Conservation (phyloP, 768 basidiomycete genomes). For the Trametes coccinea region DNA sequence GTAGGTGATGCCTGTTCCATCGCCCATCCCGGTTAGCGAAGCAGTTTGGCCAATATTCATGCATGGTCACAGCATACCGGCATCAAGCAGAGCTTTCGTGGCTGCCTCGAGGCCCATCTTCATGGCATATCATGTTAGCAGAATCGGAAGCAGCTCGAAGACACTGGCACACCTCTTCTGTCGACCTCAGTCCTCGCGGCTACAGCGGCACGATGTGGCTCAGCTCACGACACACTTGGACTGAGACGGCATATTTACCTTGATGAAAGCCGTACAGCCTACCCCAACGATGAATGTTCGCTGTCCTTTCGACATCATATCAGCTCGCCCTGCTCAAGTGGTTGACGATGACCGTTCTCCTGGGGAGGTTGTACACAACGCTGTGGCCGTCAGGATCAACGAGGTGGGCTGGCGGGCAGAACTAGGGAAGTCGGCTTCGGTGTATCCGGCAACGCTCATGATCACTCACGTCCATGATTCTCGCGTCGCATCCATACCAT, state of each 20-base stretch:
- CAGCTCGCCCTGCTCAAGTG: not conserved
- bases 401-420: not conserved
- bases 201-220: conserved; percentile 30
- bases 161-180: conserved; percentile 57
- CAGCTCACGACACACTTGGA: not conserved
- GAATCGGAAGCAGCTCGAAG: conserved; percentile 19
- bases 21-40: no score
- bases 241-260: conserved; percentile 42
- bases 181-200: conserved; percentile 66
- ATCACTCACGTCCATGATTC: not conserved
- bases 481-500: not conserved
- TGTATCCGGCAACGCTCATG: not conserved
- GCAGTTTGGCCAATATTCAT: not conserved
- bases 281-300: conserved; percentile 67
- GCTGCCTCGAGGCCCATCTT: conserved; percentile 88
- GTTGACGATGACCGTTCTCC: no score
- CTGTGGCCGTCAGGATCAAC: no score
- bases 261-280: conserved; percentile 77
- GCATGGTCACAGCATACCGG: conserved; percentile 44
- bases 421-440: not conserved
- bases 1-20: conserved; percentile 69
- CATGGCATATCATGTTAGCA: not conserved
- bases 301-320: conserved; percentile 24
- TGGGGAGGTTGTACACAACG: no score
- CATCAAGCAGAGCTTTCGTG: conserved; percentile 84